A percentile compares a stretch with the other conserved stretches of the same genome.
phyloP scores from a whole-genome alignment of 148 eudicot species.

The Silene conica region DNA sequence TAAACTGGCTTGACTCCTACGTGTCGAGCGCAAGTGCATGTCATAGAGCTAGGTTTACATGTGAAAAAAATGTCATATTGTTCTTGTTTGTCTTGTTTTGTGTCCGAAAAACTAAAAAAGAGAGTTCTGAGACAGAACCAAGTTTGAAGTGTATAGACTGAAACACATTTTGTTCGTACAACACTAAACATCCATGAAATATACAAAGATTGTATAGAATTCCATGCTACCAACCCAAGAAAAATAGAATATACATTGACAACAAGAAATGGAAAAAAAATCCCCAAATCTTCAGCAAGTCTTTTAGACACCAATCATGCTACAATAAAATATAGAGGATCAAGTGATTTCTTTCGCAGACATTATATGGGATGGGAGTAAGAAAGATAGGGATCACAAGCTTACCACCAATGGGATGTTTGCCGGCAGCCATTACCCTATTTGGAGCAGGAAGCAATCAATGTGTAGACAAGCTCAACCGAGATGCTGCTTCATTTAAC shows the following conservation, averaged over 20 bases:
- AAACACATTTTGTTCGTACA: not conserved
- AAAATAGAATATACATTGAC: not conserved
- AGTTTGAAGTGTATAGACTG: not conserved
- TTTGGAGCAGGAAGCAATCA: constrained; percentile 54
- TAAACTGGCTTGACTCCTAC: not conserved
- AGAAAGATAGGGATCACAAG: constrained; percentile 70
- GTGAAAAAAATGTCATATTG: not conserved
- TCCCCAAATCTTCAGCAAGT: not conserved
- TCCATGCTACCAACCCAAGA: not conserved
- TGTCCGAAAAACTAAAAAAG: not conserved
- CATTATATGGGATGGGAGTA: constrained; percentile 52
- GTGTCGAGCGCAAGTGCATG: not conserved
- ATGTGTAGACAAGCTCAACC: constrained; percentile 56
- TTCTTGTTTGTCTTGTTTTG: not conserved
- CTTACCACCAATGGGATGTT: constrained; percentile 78
- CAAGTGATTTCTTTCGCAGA: constrained; percentile 29
- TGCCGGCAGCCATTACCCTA: constrained; percentile 84
- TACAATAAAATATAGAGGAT: not conserved
- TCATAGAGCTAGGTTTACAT: not conserved
- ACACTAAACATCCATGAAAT: constrained; percentile 1
- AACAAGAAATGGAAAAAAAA: not conserved
- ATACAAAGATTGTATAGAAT: constrained; percentile 7
- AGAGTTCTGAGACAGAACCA: too few relatives aligned
- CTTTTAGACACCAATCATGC: not conserved
- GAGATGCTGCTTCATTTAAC: constrained; percentile 63